Evolutionary conservation across 495 filamentous ascomycete genomes (phyloP).

Genomic region (Bathelium albidoporum): DNA sequence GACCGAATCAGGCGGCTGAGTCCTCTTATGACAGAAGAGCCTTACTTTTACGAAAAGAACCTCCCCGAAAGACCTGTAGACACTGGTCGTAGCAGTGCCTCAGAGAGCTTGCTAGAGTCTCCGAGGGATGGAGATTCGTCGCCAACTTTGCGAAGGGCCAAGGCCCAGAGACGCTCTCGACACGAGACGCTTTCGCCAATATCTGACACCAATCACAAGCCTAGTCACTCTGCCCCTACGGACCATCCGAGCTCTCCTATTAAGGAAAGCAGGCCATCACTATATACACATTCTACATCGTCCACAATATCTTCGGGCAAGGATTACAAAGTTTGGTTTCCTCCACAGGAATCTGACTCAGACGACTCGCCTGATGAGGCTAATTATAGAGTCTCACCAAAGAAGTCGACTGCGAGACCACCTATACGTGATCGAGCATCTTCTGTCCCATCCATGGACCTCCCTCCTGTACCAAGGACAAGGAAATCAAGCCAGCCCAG

Average conservation of each 20-base stretch:
- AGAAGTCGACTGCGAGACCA: conserved; percentile 11
- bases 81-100: background rate
- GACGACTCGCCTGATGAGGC: conserved; percentile 8
- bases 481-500: conserved; percentile 36
- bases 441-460: conserved; percentile 46
- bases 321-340: conserved; percentile 33
- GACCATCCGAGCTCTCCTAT: background rate
- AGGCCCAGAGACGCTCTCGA: background rate
- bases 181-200: background rate
- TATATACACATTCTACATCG: background rate
- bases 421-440: conserved; percentile 39
- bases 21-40: background rate
- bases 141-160: background rate
- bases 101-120: background rate
- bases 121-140: background rate
- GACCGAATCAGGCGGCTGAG: background rate
- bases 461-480: conserved; percentile 49
- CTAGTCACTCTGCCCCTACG: background rate
- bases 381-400: background rate
- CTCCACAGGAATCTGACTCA: conserved; percentile 8
- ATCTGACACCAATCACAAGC: background rate
- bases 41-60: background rate
- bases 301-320: conserved; percentile 14
- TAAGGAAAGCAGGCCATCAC: background rate
- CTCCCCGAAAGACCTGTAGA: background rate